These are phyloP conservation scores for Capsicum chinense DNA, from an alignment of 257 asterid genomes.

Conservation along the genomic window DNA sequence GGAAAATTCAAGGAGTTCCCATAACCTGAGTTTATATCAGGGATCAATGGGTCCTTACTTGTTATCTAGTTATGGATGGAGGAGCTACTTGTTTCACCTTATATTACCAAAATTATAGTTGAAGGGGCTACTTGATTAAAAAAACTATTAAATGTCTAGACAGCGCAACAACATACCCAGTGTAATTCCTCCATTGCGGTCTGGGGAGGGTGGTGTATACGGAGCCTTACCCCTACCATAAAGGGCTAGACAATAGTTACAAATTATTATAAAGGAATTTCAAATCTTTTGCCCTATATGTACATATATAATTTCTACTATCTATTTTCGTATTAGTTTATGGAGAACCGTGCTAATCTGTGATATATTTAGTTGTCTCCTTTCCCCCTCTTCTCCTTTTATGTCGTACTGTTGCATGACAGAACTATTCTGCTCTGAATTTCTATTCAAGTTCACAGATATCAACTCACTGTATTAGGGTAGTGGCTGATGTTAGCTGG, in stretches of 20 bases:
- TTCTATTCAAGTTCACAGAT: slow-evolving; percentile 5
- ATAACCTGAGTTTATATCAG: not conserved
- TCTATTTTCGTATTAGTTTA: not conserved
- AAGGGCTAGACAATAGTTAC: not conserved
- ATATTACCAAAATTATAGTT: slow-evolving; percentile 10
- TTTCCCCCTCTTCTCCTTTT: not conserved
- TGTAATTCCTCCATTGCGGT: too few species aligned
- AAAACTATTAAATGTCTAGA: not conserved
- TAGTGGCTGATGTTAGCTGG: slow-evolving; percentile 35
- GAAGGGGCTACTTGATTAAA: not conserved
- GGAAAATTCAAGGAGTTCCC: not conserved
- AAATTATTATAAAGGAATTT: not conserved
- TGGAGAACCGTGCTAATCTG: not conserved
- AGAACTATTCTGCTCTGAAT: not conserved
- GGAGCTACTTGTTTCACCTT: not conserved
- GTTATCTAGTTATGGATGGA: not conserved
- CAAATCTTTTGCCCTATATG: slow-evolving; percentile 1
- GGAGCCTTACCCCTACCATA: too few species aligned
- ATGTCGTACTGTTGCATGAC: not conserved
- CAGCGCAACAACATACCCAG: not conserved
- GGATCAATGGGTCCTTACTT: not conserved
- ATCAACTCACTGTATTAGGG: slow-evolving; percentile 3
- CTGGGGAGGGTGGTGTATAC: too few species aligned
- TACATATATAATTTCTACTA: not conserved
- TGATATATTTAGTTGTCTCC: not conserved